Conservation (phyloP, 805 yeast species). For the Ogataea thermomethanolica region DNA sequence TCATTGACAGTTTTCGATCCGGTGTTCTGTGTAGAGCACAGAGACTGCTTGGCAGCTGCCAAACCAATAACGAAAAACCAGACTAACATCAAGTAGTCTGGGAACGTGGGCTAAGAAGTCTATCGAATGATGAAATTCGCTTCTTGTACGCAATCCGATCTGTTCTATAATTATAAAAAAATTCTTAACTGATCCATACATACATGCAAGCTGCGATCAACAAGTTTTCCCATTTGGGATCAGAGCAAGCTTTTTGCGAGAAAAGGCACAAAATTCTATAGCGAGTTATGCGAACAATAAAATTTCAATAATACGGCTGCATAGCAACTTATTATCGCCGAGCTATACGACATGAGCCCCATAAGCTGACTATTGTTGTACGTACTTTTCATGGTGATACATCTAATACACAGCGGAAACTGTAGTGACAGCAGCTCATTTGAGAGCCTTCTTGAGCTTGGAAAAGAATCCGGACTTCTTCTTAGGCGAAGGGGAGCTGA, state of each 20-base stretch:
- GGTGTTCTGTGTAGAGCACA: slow-evolving; percentile 30
- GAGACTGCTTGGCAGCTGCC: slow-evolving; percentile 8
- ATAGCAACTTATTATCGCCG: too few species aligned
- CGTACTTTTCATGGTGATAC: not conserved
- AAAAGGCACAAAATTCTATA: not conserved
- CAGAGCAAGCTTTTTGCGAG: slow-evolving; percentile 1
- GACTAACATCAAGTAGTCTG: not conserved
- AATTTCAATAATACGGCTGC: too few species aligned
- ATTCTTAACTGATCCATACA: slow-evolving; percentile 1
- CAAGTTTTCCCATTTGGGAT: slow-evolving; percentile 6
- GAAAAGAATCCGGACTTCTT: slow-evolving; percentile 42
- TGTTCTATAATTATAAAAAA: slow-evolving; percentile 5
- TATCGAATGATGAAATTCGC: not conserved
- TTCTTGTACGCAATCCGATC: not conserved
- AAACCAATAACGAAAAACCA: not conserved
- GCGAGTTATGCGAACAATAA: not conserved
- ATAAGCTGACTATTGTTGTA: too few species aligned
- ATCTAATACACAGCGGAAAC: slow-evolving; percentile 2
- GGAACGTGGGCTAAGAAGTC: not conserved
- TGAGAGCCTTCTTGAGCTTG: slow-evolving; percentile 40
- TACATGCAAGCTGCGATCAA: slow-evolving; percentile 7
- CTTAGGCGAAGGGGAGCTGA: slow-evolving; percentile 22
- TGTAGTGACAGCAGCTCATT: slow-evolving; percentile 18
- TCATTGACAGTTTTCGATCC: slow-evolving; percentile 17
- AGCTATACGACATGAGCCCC: too few species aligned